Percentiles rank a stretch among this genome's conserved stretches.
phyloP scores from a whole-genome alignment of 805 yeast genomes.

The Candida chilensis region DNA sequence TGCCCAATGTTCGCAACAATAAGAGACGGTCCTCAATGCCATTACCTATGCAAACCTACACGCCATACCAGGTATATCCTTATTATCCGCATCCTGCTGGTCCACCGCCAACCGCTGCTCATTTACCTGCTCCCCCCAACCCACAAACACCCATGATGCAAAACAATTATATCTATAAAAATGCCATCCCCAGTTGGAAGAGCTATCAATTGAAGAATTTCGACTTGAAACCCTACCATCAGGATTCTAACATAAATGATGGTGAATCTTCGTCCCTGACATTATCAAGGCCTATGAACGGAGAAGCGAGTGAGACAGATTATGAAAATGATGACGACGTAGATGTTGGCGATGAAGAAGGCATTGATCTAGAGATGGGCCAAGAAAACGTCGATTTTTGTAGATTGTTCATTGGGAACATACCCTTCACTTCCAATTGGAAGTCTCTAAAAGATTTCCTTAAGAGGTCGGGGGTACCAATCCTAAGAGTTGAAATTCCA shows the following conservation, averaged over 20 bases:
- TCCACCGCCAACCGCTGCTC: too few relatives aligned
- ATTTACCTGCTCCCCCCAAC: too few relatives aligned
- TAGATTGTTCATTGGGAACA: constrained; percentile 45
- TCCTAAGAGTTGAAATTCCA: constrained; percentile 31
- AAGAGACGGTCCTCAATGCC: too few relatives aligned
- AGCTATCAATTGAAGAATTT: neutral
- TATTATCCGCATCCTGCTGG: too few relatives aligned
- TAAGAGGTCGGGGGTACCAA: constrained; percentile 16
- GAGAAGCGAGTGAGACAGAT: neutral
- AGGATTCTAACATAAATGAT: too few relatives aligned
- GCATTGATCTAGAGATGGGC: constrained; percentile 4
- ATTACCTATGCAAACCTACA: too few relatives aligned
- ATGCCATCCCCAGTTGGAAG: too few relatives aligned
- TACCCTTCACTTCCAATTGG: constrained; percentile 38
- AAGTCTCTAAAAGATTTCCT: constrained; percentile 18
- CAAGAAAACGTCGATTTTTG: constrained; percentile 27
- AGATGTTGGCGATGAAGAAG: constrained; percentile 12
- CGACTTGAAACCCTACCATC: neutral
- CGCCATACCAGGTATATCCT: too few relatives aligned
- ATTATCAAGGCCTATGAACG: neutral
- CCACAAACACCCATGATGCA: too few relatives aligned
- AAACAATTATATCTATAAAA: too few relatives aligned
- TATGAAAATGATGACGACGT: constrained; percentile 6
- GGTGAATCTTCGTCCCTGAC: too few relatives aligned
- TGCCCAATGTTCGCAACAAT: too few relatives aligned